A percentile compares a stretch with the other conserved stretches of the same genome.
These are phyloP conservation scores for Cladophialophora psammophila DNA, from an alignment of 2,329 filamentous ascomycete species.

Conservation along the genomic window DNA sequence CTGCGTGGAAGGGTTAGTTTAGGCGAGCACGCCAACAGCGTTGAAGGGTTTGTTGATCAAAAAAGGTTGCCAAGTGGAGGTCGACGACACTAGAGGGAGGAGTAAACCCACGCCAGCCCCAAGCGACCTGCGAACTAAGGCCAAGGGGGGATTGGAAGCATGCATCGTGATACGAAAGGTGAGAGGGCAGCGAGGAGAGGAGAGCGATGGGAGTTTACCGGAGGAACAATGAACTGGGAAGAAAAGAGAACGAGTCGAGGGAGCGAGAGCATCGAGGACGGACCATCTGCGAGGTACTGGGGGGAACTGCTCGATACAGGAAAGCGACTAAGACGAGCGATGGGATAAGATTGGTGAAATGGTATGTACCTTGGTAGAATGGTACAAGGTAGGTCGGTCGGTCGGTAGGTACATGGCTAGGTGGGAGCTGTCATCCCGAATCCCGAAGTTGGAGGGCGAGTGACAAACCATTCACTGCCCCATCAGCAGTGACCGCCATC, in stretches of 20 bases:
- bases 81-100: background rate
- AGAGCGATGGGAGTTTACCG: background rate
- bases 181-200: conserved; percentile 2
- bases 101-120: conserved; percentile 5
- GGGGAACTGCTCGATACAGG: no score
- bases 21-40: background rate
- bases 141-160: conserved; percentile 11
- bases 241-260: no score
- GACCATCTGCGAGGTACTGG: no score
- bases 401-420: no score
- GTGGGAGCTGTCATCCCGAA: background rate
- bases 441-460: background rate
- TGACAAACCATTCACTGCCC: background rate
- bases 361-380: no score
- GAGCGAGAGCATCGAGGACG: no score
- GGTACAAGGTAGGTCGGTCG: no score
- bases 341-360: no score
- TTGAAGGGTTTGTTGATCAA: conserved; percentile 7
- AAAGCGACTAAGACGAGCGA: no score
- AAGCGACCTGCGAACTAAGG: conserved; percentile 18
- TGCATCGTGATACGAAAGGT: conserved; percentile 21
- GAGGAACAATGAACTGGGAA: no score
- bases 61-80: conserved; percentile 1
- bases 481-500: background rate
- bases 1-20: conserved; percentile 8